phyloP scores from a whole-genome alignment of 352 stramenopile genomes.

The Blastocystis hominis region DNA sequence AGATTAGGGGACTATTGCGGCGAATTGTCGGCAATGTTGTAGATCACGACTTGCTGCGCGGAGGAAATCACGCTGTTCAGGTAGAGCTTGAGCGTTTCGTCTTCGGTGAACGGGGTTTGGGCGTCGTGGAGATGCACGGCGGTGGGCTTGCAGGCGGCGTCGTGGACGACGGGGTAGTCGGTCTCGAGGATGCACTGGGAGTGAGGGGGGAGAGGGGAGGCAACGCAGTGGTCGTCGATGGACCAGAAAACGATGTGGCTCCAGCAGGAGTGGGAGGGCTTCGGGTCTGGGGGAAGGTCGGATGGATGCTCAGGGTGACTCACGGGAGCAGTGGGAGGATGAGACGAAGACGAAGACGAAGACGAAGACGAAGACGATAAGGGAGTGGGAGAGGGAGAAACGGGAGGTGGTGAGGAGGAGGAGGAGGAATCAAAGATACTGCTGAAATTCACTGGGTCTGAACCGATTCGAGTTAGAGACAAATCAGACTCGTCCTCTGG shows the following conservation, averaged over 20 bases:
- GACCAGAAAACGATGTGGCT: constrained; percentile 1
- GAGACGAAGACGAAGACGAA: neutral
- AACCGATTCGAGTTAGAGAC: neutral
- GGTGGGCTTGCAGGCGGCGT: neutral
- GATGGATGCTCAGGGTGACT: neutral
- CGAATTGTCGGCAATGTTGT: neutral
- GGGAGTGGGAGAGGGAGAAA: no score
- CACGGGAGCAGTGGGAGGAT: neutral
- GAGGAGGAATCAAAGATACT: neutral
- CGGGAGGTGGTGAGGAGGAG: no score
- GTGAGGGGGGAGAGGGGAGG: neutral
- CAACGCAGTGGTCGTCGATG: neutral
- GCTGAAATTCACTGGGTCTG: neutral
- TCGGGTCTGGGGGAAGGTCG: neutral
- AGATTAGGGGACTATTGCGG: constrained; percentile 1
- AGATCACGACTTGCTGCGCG: constrained; percentile 6
- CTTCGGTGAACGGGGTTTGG: neutral
- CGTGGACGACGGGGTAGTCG: constrained; percentile 5
- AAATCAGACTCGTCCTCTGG: neutral
- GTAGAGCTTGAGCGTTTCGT: neutral
- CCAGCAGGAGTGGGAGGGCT: neutral
- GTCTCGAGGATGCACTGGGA: constrained; percentile 26
- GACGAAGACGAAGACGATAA: no score
- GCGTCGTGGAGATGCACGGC: constrained; percentile 8
- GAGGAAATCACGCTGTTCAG: constrained; percentile 17